Conservation (phyloP, 1,284 basidiomycete genomes). For the Golubevia sp. region DNA sequence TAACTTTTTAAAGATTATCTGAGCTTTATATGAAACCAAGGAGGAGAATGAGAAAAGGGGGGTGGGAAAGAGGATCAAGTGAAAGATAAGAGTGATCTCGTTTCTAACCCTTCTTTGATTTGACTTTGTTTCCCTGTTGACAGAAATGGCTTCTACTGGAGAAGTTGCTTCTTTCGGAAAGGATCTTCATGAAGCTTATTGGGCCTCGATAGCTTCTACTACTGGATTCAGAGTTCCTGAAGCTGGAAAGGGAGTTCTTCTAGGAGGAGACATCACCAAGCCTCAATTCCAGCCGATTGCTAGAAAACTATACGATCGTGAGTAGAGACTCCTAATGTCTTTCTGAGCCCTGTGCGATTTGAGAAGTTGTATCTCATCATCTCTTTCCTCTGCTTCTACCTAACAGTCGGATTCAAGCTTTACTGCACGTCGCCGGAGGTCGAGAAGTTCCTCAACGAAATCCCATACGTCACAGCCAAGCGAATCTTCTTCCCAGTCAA, state of each 20-base stretch:
- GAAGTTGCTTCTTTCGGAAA: conserved; percentile 97
- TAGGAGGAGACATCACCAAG: conserved; percentile 54
- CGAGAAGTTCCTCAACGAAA: conserved; percentile 79
- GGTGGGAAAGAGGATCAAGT: not conserved
- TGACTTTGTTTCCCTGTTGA: conserved; percentile 11
- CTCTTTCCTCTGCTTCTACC: not conserved
- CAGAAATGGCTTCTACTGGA: conserved; percentile 98
- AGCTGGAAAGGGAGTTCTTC: conserved; percentile 54
- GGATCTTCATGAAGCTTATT: conserved; percentile 94
- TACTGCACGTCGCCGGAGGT: conserved; percentile 82
- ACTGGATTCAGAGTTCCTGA: conserved; percentile 59
- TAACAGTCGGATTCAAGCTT: conserved; percentile 76
- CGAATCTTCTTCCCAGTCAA: conserved; percentile 94
- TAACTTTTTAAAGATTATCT: conserved; percentile 9
- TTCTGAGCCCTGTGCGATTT: not conserved
- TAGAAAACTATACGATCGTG: conserved; percentile 44
- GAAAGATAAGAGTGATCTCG: not conserved
- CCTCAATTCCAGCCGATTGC: conserved; percentile 45
- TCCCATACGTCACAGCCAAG: conserved; percentile 67
- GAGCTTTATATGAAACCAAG: not conserved
- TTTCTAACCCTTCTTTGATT: conserved; percentile 6
- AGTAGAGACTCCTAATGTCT: not conserved
- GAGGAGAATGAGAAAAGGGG: conserved; percentile 10
- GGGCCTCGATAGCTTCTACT: conserved; percentile 68
- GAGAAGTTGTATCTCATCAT: not conserved